phyloP scores from a whole-genome alignment of 345 rosid genomes.

The Boechera stricta region DNA sequence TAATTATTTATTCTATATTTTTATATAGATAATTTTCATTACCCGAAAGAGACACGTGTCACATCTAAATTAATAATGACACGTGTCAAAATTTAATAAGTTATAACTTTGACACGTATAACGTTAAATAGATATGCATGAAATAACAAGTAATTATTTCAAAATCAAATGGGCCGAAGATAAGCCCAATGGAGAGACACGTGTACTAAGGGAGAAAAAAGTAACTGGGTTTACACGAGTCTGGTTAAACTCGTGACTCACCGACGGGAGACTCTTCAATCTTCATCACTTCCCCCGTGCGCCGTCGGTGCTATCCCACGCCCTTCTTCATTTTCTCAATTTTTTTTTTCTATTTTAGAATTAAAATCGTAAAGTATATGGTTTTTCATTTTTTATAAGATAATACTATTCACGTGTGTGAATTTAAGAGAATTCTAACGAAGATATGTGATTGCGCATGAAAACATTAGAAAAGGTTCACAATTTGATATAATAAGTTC shows the following conservation, averaged over 20 bases:
- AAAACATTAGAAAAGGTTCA: not conserved
- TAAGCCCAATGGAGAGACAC: slow-evolving; percentile 31
- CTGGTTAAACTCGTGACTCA: slow-evolving; percentile 39
- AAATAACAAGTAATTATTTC: not conserved
- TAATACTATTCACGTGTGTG: slow-evolving; percentile 34
- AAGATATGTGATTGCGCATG: not conserved
- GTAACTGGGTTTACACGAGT: slow-evolving; percentile 32
- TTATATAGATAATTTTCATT: no score
- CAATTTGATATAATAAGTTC: not conserved
- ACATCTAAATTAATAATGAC: no score
- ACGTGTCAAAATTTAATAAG: no score
- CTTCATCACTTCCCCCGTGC: slow-evolving; percentile 23
- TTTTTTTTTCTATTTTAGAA: not conserved
- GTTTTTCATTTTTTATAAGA: not conserved
- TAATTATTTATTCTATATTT: no score
- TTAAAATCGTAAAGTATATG: not conserved
- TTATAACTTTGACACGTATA: no score
- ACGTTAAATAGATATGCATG: not conserved
- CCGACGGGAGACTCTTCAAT: slow-evolving; percentile 40
- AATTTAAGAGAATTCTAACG: slow-evolving; percentile 13
- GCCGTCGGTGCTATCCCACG: slow-evolving; percentile 46
- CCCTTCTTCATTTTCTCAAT: slow-evolving; percentile 34
- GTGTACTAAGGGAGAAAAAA: slow-evolving; percentile 25
- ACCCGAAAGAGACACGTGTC: no score
- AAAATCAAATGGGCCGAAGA: slow-evolving; percentile 15